Conservation (phyloP, 202 grass and related monocot species). For the Hordeum pubiflorum region DNA sequence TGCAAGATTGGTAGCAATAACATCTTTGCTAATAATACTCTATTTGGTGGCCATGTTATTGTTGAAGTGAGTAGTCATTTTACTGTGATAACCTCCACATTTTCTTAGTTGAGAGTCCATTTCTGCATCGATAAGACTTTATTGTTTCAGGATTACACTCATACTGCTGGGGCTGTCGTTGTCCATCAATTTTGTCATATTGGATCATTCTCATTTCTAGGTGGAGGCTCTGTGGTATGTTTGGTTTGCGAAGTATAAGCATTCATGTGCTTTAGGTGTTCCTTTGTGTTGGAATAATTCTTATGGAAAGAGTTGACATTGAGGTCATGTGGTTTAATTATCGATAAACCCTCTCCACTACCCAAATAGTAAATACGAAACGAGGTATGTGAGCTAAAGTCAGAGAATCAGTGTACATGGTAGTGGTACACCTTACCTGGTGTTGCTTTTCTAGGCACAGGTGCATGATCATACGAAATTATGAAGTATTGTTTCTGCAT, state of each 20-base stretch:
- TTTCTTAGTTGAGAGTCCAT: background rate
- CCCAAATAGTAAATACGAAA: background rate
- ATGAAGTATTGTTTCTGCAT: background rate
- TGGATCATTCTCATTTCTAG: conserved; percentile 83
- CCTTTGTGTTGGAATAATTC: background rate
- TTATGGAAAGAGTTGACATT: background rate
- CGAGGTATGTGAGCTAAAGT: background rate
- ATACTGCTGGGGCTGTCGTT: conserved; percentile 70
- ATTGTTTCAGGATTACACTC: conserved; percentile 56
- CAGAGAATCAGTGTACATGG: background rate
- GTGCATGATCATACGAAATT: background rate
- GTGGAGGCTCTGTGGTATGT: conserved; percentile 79
- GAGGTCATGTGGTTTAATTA: background rate
- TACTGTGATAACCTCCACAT: background rate
- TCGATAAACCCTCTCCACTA: background rate
- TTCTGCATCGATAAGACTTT: background rate
- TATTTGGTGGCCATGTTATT: conserved; percentile 77
- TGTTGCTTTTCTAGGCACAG: conserved; percentile 7
- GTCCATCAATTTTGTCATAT: conserved; percentile 97
- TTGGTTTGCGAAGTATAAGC: conserved; percentile 3
- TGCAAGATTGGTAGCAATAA: conserved; percentile 86
- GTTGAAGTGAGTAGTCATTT: conserved; percentile 69
- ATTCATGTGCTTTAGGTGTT: conserved; percentile 14
- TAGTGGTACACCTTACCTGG: background rate
- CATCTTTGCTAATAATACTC: conserved; percentile 89